Percentiles rank a stretch among this genome's conserved stretches.
phyloP scores from a whole-genome alignment of 2,329 filamentous ascomycete species.

The Pestalotiopsis sp. region DNA sequence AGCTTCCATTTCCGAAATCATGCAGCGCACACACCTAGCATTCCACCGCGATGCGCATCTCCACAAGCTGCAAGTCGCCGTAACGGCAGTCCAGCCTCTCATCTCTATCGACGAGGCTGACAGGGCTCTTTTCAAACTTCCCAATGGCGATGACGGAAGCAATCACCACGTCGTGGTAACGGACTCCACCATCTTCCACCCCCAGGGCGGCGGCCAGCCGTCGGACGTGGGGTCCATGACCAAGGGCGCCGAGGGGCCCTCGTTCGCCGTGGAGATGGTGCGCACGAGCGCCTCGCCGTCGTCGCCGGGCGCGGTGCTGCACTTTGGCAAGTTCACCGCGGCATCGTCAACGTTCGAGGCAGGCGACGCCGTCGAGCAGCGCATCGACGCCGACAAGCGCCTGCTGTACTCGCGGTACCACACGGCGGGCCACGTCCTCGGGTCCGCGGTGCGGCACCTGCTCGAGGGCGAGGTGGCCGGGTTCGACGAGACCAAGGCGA shows the following conservation, averaged over 20 bases:
- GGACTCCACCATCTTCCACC: slow-evolving; percentile 72
- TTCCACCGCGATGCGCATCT: slow-evolving; percentile 37
- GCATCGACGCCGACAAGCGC: slow-evolving; percentile 63
- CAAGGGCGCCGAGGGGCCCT: slow-evolving; percentile 22
- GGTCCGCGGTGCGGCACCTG: slow-evolving; percentile 65
- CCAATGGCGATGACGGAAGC: slow-evolving; percentile 42
- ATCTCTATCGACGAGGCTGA: slow-evolving; percentile 52
- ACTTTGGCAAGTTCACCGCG: slow-evolving; percentile 62
- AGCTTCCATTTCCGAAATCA: slow-evolving; percentile 10
- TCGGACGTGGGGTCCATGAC: slow-evolving; percentile 66
- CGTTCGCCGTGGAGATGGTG: slow-evolving; percentile 59
- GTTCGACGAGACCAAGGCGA: slow-evolving; percentile 72
- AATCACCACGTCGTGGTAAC: slow-evolving; percentile 58
- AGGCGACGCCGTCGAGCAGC: slow-evolving; percentile 54
- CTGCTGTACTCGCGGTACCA: slow-evolving; percentile 69
- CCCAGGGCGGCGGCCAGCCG: slow-evolving; percentile 76
- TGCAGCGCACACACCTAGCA: slow-evolving; percentile 45
- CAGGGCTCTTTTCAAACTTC: slow-evolving; percentile 61
- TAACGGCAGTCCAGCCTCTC: slow-evolving; percentile 53
- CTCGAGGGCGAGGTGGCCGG: slow-evolving; percentile 52
- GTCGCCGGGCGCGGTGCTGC: slow-evolving; percentile 60
- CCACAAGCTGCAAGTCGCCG: slow-evolving; percentile 30
- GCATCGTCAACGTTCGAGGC: slow-evolving; percentile 35
- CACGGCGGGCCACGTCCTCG: slow-evolving; percentile 75
- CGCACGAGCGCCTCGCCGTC: slow-evolving; percentile 53